Evolutionary conservation across 2,329 filamentous ascomycete genomes (phyloP), one percentile per base, ranked within the genome.

Genomic region (Colletotrichum limetticola): DNA sequence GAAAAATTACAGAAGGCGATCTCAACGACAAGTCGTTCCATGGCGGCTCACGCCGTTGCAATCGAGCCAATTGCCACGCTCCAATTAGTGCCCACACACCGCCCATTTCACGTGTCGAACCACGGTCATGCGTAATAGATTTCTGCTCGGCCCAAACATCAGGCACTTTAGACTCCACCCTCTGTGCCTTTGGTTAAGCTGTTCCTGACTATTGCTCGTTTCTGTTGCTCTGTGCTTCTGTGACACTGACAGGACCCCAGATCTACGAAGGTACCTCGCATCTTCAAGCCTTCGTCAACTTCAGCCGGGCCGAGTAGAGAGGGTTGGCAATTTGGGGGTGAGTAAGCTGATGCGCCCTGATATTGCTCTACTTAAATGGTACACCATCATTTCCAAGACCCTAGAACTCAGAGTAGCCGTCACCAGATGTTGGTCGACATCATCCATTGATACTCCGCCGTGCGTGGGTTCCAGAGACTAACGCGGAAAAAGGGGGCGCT

Each of bases 51-150:
- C 66, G 61, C 60, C 66, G 66, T 61, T 24, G 49, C 32, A 42
- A 57, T 66, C 52, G 30, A 55, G 28, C 71, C 71, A 73, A 73
- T 73, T 35, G 61, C 12, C 57, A 56, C n/a, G 16, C 30, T 42
- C 56, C 46, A 65, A 71, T 56, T 24, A n/a, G 61, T 70, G 46
- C 61, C 71, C 71, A 73, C 71, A 70, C 70, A 73, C 71, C 71
- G 71, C 71, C 49, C 53, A 68, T 64, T 73, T 73, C 66, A 73
- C 71, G 56, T 73, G 71, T 73, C 71, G 71, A 73, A 73, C 71
- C 55, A 73, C 56, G 16, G 67, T 73, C 71, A 73, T 66, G 66
- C 66, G 71, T 60, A 63, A 66, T 71, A 24, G 60, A 71, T 66
- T 63, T n/a, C 28, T 14, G 65, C 65, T 63, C 57, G 37, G 56